Evolutionary conservation across 192 early-diverging fungal genomes (phyloP), one percentile per base, ranked within the genome.

Genomic region (Helicostylum pulchrum): DNA sequence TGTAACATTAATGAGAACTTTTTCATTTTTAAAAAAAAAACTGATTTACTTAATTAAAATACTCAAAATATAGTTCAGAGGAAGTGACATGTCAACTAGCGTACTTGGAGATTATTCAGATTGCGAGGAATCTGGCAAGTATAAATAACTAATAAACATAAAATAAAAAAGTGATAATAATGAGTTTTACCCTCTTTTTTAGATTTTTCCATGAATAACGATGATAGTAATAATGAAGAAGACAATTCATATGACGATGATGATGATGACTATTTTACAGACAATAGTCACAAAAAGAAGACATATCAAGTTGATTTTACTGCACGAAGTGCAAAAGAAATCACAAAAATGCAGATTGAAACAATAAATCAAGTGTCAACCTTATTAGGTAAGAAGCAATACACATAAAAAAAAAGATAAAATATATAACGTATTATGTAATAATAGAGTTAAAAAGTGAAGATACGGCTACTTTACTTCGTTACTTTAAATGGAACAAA

Each of bases 401-500:
- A 44, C 6, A 46, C 12, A 36, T 10, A 46, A 23, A 47, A 9
- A n/a, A 36, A 36, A 0, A 7, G 0, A 36, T 8, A 30, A 31
- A 31, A 49, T 26, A 8, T 43, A 47, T 31, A 30, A 9, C 55
- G 61, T 57, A 59, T 11, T 74, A 89, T 49, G 50, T 70, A 14
- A 67, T 75, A 46, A 76, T 87, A 49, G 87, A 89, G 63, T 89
- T 56, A 30, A 34, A 56, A 11, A 34, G 0, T 10, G 31, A 30
- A 9, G 31, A 36, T 56, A 9, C 89, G 7, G 87, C 90, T 0
- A 89, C 88, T 7, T 72, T 95, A 58, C 77, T 95, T 42, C 83
- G 93, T 20, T 73, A 82, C 62, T 93, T 88, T 75, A 73, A 80
- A 69, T 94, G 92, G 91, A 92, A 93, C 78, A 93, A 94, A 73